Percentiles rank a stretch among this genome's conserved stretches.
phyloP scores from a whole-genome alignment of 1,284 basidiomycete species.

The Ganoderma leucocontextum region DNA sequence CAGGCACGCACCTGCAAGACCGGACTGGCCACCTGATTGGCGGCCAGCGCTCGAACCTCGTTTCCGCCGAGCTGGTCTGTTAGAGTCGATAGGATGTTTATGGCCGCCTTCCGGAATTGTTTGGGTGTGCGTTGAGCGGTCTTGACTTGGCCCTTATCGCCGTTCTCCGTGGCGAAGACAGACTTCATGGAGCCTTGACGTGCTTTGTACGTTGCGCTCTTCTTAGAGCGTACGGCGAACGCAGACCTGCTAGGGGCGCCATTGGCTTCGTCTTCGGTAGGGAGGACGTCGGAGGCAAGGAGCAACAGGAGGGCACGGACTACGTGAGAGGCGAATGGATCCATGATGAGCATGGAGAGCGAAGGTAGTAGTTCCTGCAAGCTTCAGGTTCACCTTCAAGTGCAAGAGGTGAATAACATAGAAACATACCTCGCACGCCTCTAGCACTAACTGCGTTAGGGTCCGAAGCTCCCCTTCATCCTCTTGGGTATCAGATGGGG shows the following conservation, averaged over 20 bases:
- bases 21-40: conserved; percentile 84
- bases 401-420: conserved; percentile 7
- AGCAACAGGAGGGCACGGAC: conserved; percentile 81
- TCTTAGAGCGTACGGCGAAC: conserved; percentile 71
- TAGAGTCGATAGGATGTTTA: conserved; percentile 62
- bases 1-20: conserved; percentile 70
- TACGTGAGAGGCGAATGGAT: conserved; percentile 90
- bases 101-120: conserved; percentile 61
- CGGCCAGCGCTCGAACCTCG: conserved; percentile 85
- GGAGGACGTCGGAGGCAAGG: conserved; percentile 64
- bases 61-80: conserved; percentile 66
- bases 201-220: conserved; percentile 78
- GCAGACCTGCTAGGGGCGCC: conserved; percentile 43
- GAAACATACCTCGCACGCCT: conserved; percentile 68
- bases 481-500: conserved; percentile 55
- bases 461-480: conserved; percentile 73
- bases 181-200: conserved; percentile 80
- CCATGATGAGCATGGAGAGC: conserved; percentile 73
- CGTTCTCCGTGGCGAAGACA: conserved; percentile 62
- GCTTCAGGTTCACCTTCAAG: conserved; percentile 13
- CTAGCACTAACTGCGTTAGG: conserved; percentile 72
- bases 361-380: conserved; percentile 73
- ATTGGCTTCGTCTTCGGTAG: conserved; percentile 38
- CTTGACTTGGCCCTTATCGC: conserved; percentile 47
- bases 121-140: conserved; percentile 50